phyloP scores from a whole-genome alignment of 805 yeast genomes.

The Metschnikowia anglica region DNA sequence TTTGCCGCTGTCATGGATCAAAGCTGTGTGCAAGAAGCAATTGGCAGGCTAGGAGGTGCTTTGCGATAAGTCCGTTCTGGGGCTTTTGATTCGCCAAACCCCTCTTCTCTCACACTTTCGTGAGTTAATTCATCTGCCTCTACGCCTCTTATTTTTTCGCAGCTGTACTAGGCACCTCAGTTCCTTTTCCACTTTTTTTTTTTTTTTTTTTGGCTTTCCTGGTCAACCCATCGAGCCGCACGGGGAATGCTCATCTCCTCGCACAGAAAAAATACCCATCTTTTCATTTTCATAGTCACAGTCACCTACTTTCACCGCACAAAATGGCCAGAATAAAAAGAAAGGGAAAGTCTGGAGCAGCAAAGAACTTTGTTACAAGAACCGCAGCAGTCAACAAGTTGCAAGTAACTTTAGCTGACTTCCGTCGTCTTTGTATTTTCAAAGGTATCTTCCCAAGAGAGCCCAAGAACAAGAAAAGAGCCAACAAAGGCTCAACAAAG shows the following conservation, averaged over 20 bases:
- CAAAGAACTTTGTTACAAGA: constrained; percentile 88
- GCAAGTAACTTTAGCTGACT: constrained; percentile 93
- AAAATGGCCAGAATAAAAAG: constrained; percentile 68
- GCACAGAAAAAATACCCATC: constrained; percentile 12
- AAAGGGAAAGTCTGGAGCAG: constrained; percentile 84
- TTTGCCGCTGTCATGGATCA: no score
- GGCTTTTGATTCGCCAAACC: no score
- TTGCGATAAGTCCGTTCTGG: no score
- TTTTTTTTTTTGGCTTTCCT: no score
- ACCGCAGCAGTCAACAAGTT: constrained; percentile 90
- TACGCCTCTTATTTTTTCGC: no score
- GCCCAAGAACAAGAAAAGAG: constrained; percentile 93
- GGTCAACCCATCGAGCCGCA: constrained; percentile 14
- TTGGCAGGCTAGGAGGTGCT: no score
- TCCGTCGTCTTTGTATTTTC: constrained; percentile 94
- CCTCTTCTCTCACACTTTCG: no score
- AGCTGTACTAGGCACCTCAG: no score
- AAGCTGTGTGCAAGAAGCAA: no score
- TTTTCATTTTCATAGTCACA: constrained; percentile 1
- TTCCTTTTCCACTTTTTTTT: no score
- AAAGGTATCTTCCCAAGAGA: constrained; percentile 98
- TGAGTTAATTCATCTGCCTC: no score
- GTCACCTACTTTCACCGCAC: background rate
- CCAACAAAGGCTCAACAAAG: constrained; percentile 96
- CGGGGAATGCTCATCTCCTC: constrained; percentile 16